Evolutionary conservation across 1,139 yeast genomes (phyloP).

Genomic region (Geotrichum aggregatum): DNA sequence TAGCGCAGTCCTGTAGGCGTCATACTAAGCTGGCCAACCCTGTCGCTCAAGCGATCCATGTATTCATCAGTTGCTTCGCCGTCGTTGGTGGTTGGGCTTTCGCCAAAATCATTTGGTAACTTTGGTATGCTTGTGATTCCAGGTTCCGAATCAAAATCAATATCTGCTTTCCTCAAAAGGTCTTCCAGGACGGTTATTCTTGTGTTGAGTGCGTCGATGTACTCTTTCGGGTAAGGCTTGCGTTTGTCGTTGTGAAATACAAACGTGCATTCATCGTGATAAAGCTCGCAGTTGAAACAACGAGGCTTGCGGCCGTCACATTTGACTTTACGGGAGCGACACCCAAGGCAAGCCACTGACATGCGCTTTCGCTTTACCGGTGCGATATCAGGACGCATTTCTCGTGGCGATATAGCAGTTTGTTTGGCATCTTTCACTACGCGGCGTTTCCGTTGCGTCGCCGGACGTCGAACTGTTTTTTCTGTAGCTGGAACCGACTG

Average conservation of each 20-base stretch:
- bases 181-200: constrained; percentile 22
- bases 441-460: neutral
- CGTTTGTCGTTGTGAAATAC: constrained; percentile 25
- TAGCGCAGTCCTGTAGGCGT: constrained; percentile 30
- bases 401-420: neutral
- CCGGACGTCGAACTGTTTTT: neutral
- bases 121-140: neutral
- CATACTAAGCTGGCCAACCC: constrained; percentile 24
- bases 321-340: constrained; percentile 53
- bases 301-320: constrained; percentile 65
- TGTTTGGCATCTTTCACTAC: neutral
- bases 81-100: neutral
- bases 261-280: constrained; percentile 37
- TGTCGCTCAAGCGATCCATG: constrained; percentile 14
- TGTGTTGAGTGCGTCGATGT: constrained; percentile 22
- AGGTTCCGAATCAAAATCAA: constrained; percentile 17
- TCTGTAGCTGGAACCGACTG: neutral
- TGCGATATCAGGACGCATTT: neutral
- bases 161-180: constrained; percentile 19
- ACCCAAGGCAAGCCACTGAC: constrained; percentile 61
- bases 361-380: constrained; percentile 39
- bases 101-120: neutral
- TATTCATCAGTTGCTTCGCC: constrained; percentile 13
- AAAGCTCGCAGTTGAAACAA: constrained; percentile 60
- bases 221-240: constrained; percentile 25